These are phyloP conservation scores for Phoma sp. DNA, from an alignment of 2,329 filamentous ascomycete genomes.

Conservation along the genomic window DNA sequence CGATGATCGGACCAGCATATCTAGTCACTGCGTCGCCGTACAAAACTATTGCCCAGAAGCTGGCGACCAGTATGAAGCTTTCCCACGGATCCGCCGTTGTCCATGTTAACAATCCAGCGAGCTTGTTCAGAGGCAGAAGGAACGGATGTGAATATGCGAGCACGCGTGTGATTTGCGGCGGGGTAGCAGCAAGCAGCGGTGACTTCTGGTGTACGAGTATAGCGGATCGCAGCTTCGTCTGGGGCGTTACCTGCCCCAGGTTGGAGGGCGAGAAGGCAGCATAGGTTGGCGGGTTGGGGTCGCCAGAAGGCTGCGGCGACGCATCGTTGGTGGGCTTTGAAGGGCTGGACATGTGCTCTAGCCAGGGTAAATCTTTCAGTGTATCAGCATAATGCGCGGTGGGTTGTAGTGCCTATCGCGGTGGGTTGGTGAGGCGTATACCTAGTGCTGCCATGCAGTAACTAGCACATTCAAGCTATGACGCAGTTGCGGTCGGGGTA, in stretches of 20 bases:
- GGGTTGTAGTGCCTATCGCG: conserved; percentile 11
- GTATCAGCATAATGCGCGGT: conserved; percentile 36
- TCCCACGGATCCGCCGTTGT: conserved; percentile 94
- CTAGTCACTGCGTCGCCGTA: conserved; percentile 86
- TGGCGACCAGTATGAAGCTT: conserved; percentile 85
- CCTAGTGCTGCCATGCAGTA: conserved; percentile 53
- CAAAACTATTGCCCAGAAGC: conserved; percentile 84
- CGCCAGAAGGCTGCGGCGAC: conserved; percentile 45
- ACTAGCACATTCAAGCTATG: conserved; percentile 38
- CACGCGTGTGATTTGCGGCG: conserved; percentile 90
- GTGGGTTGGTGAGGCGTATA: conserved; percentile 27
- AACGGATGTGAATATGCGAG: conserved; percentile 97
- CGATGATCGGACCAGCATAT: conserved; percentile 80
- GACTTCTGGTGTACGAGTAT: conserved; percentile 98
- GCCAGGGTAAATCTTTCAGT: conserved; percentile 48
- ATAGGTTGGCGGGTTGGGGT: conserved; percentile 71
- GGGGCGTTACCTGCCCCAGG: conserved; percentile 70
- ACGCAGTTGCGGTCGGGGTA: conserved; percentile 35
- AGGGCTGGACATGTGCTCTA: conserved; percentile 50
- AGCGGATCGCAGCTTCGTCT: conserved; percentile 80
- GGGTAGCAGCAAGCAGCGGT: conserved; percentile 87
- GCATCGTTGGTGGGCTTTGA: conserved; percentile 46
- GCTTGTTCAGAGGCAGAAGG: conserved; percentile 82
- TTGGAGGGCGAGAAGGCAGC: conserved; percentile 89
- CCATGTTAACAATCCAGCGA: conserved; percentile 89